Conservation (phyloP, 305 asterid genomes). For the Fraxinus dipetala region DNA sequence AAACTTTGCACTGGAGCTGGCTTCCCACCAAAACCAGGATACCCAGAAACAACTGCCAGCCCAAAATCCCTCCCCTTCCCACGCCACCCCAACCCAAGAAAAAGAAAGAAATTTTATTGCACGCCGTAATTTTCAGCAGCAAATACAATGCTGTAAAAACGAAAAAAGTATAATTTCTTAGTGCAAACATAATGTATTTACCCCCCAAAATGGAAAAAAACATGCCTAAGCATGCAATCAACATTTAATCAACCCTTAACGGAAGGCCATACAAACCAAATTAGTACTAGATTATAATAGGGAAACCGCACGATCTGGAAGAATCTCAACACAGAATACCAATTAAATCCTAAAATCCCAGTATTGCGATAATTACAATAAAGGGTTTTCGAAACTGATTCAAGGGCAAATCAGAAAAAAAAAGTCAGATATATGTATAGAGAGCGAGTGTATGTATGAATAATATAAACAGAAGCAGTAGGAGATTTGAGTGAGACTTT, state of each 20-base stretch:
- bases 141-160: neutral
- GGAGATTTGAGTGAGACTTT: constrained; percentile 37
- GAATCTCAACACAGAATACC: constrained; percentile 11
- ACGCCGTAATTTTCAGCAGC: neutral
- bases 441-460: constrained; percentile 19
- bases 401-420: constrained; percentile 21
- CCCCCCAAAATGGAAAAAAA: neutral
- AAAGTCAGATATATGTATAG: constrained; percentile 15
- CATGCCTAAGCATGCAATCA: neutral
- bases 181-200: neutral
- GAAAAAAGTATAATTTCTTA: neutral
- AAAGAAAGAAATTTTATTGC: neutral
- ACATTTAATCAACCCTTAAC: constrained; percentile 3
- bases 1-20: neutral
- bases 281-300: neutral
- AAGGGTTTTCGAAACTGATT: constrained; percentile 24
- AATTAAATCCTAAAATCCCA: constrained; percentile 24
- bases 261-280: constrained; percentile 14
- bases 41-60: neutral
- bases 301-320: constrained; percentile 23
- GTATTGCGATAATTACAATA: constrained; percentile 16
- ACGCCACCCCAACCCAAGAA: constrained; percentile 12
- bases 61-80: constrained; percentile 9
- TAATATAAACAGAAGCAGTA: constrained; percentile 25
- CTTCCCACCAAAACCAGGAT: constrained; percentile 15